Conservation (phyloP, 163 green algal species). For the Chlamydomonas reinhardtii region DNA sequence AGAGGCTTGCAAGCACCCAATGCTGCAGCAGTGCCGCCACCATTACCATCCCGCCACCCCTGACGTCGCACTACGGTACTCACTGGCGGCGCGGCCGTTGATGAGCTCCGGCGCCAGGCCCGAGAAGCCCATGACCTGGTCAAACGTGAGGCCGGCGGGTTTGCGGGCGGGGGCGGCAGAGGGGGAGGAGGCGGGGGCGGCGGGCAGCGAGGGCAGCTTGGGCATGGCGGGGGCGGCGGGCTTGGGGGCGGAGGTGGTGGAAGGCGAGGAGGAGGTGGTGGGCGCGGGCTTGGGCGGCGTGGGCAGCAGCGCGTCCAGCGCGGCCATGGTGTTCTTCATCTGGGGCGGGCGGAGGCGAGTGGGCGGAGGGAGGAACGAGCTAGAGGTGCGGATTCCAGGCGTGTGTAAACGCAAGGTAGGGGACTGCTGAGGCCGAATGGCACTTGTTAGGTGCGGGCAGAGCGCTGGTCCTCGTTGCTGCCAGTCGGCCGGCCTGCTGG, state of each 20-base stretch:
- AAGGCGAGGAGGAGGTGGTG: not conserved
- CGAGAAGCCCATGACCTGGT: slow-evolving; percentile 56
- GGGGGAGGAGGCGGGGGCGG: not conserved
- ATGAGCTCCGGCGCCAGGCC: slow-evolving; percentile 59
- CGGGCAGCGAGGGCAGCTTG: not conserved
- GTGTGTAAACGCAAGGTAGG: too few relatives aligned
- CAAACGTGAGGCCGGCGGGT: slow-evolving; percentile 3
- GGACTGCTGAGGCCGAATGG: too few relatives aligned
- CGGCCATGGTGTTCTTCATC: slow-evolving; percentile 21
- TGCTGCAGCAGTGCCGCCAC: too few relatives aligned
- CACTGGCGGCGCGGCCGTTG: slow-evolving; percentile 60
- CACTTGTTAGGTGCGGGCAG: too few relatives aligned
- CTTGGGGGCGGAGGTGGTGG: not conserved
- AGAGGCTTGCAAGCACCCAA: too few relatives aligned
- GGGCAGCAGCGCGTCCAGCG: slow-evolving; percentile 32
- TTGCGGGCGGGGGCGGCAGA: slow-evolving; percentile 3
- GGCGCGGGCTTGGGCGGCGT: too few relatives aligned
- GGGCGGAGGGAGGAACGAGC: not conserved
- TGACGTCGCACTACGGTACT: not conserved
- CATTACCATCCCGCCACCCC: too few relatives aligned
- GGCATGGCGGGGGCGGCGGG: not conserved
- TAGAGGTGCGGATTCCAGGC: not conserved
- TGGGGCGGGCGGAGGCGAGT: not conserved
- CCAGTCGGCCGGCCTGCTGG: too few relatives aligned
- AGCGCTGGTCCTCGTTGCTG: too few relatives aligned